Evolutionary conservation across 2,329 filamentous ascomycete genomes (phyloP), one percentile per base, ranked within the genome.

Genomic region (Orbilia quercus): DNA sequence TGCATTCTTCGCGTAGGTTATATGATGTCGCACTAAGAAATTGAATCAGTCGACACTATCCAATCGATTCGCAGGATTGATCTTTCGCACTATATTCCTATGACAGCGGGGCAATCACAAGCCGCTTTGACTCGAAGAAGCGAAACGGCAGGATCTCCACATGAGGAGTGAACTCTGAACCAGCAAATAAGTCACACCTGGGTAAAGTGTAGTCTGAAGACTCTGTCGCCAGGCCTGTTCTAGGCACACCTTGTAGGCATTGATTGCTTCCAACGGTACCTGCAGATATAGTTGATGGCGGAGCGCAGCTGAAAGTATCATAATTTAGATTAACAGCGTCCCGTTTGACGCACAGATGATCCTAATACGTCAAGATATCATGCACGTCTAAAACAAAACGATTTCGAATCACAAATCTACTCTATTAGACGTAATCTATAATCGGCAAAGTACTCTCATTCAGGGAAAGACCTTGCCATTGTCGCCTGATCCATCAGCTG

Each of bases 401-500:
- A 16, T 3, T 36, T 14, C n/a, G n/a, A n/a, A n/a, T n/a, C 11
- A 16, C 16, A 20, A 40, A 38, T 38, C 36, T 6, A 16, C 20
- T 11, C 9, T 54, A 12, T 20, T 31, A n/a, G 34, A 40, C 36
- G 16, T 23, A 51, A 51, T 36, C 2, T 20, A 31, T 28, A 3
- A 2, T 51, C 25, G 28, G 9, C 28, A 54, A n/a, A 7, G 31
- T 31, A 9, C 4, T 9, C 16, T 22, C 7, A 50, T 6, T 25
- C 7, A 11, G 12, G 22, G 12, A 31, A n/a, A 18, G 28, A 18
- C n/a, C 28, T 44, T 20, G 16, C 53, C 36, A 59, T 34, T 45
- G 45, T 59, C 53, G 63, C 45, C 53, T 53, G 44, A 67, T 67
- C 34, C 16, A 45, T 31, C 38, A 57, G 34, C 53, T 40, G 50